phyloP scores from a whole-genome alignment of 1,284 basidiomycete genomes.

The Neolentinus lepideus region DNA sequence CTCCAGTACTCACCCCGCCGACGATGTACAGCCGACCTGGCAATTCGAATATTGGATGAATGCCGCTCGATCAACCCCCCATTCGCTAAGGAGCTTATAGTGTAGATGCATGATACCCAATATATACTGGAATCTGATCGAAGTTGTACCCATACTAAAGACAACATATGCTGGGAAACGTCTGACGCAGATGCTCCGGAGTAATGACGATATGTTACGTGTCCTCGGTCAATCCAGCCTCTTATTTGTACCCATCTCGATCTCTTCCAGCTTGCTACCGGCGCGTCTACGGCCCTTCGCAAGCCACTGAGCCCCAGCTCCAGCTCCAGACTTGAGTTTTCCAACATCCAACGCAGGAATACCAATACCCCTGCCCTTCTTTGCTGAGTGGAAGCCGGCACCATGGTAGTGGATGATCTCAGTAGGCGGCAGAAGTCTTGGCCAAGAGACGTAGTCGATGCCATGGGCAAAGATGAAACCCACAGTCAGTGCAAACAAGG shows the following conservation, averaged over 20 bases:
- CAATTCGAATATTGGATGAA: not conserved
- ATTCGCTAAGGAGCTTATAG: too few relatives aligned
- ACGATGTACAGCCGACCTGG: not conserved
- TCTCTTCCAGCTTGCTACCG: constrained; percentile 41
- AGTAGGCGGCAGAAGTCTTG: constrained; percentile 80
- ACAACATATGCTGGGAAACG: too few relatives aligned
- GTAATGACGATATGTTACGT: not conserved
- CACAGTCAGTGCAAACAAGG: constrained; percentile 52
- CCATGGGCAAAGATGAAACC: constrained; percentile 69
- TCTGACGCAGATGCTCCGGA: not conserved
- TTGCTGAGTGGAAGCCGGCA: constrained; percentile 75
- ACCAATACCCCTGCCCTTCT: constrained; percentile 70
- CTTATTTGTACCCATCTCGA: constrained; percentile 60
- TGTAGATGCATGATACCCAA: too few relatives aligned
- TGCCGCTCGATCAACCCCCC: not conserved
- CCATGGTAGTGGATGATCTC: constrained; percentile 85
- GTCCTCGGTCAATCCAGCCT: constrained; percentile 47
- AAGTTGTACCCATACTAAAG: too few relatives aligned
- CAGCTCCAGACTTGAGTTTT: constrained; percentile 25
- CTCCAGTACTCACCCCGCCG: not conserved
- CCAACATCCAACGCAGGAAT: constrained; percentile 25
- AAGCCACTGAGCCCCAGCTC: constrained; percentile 24
- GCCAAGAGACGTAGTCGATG: constrained; percentile 90
- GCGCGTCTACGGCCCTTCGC: constrained; percentile 29
- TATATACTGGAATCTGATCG: too few relatives aligned